Conservation (phyloP, 2,329 filamentous ascomycete species). For the Clarireedia homoeocarpa region DNA sequence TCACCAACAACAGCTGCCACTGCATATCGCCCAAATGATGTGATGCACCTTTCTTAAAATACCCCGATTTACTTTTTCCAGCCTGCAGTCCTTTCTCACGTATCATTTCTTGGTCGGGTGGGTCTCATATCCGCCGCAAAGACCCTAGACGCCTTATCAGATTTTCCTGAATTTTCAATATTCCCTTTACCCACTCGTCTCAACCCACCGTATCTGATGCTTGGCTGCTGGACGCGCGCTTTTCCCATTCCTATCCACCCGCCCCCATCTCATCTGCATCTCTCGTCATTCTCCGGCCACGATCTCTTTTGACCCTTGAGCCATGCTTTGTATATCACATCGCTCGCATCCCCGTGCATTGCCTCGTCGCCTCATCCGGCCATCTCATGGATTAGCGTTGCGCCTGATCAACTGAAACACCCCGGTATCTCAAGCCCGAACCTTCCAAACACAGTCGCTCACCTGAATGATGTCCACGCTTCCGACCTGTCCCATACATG, state of each 20-base stretch:
- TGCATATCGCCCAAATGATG: not conserved
- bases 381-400: constrained; percentile 20
- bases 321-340: constrained; percentile 3
- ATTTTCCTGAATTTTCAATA: not conserved
- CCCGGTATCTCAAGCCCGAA: constrained; percentile 9
- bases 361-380: constrained; percentile 21
- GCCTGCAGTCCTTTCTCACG: not conserved
- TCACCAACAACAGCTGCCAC: not conserved
- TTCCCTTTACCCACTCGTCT: not conserved
- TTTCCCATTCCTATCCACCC: not conserved
- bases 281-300: not conserved
- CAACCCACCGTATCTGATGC: not conserved
- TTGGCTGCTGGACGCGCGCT: too few relatives aligned
- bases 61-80: not conserved
- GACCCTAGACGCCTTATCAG: not conserved
- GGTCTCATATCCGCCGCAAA: not conserved
- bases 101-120: too few relatives aligned
- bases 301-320: not conserved
- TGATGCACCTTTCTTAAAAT: not conserved
- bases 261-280: not conserved
- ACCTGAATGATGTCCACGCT: not conserved
- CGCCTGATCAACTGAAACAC: constrained; percentile 17
- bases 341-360: constrained; percentile 19
- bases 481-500: too few relatives aligned
- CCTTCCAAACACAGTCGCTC: not conserved